Conservation (phyloP, 2,329 filamentous ascomycete genomes). For the Daldinia eschscholtzii region DNA sequence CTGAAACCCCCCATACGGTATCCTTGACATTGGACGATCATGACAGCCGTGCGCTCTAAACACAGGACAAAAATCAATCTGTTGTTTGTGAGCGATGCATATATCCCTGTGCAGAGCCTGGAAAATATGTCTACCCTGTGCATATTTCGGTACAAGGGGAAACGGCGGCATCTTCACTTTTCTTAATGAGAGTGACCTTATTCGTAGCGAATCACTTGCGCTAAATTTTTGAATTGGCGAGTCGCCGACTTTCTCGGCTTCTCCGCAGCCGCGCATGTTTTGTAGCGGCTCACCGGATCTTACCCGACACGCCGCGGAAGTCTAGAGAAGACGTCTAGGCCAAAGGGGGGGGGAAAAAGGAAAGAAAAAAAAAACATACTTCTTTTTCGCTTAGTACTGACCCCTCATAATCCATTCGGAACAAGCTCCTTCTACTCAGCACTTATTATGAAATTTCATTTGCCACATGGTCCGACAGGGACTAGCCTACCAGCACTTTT, state of each 20-base stretch:
- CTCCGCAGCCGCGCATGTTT: conserved; percentile 42
- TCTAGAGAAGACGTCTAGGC: conserved; percentile 41
- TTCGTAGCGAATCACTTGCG: conserved; percentile 4
- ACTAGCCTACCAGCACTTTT: conserved; percentile 31
- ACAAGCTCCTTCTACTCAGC: conserved; percentile 23
- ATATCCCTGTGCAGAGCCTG: conserved; percentile 35
- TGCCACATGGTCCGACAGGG: conserved; percentile 45
- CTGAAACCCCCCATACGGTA: conserved; percentile 41
- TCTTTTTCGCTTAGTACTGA: conserved; percentile 40
- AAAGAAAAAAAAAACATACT: conserved; percentile 17
- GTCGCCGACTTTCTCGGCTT: conserved; percentile 36
- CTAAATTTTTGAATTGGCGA: conserved; percentile 23
- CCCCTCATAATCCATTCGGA: conserved; percentile 25
- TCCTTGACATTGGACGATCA: conserved; percentile 37
- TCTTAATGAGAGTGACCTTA: conserved; percentile 12
- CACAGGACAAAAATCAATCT: conserved; percentile 27
- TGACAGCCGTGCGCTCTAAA: conserved; percentile 29
- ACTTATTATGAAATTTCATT: conserved; percentile 39
- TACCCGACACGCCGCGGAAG: conserved; percentile 47
- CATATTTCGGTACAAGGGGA: conserved; percentile 23
- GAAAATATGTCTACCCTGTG: conserved; percentile 16
- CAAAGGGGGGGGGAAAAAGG: conserved; percentile 19
- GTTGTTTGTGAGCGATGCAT: conserved; percentile 37
- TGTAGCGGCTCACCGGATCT: conserved; percentile 46
- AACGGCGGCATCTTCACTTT: conserved; percentile 10